A percentile compares a stretch with the other conserved stretches of the same genome.
Conservation (phyloP, 495 filamentous ascomycete genomes). For the Clohesyomyces aquaticus region DNA sequence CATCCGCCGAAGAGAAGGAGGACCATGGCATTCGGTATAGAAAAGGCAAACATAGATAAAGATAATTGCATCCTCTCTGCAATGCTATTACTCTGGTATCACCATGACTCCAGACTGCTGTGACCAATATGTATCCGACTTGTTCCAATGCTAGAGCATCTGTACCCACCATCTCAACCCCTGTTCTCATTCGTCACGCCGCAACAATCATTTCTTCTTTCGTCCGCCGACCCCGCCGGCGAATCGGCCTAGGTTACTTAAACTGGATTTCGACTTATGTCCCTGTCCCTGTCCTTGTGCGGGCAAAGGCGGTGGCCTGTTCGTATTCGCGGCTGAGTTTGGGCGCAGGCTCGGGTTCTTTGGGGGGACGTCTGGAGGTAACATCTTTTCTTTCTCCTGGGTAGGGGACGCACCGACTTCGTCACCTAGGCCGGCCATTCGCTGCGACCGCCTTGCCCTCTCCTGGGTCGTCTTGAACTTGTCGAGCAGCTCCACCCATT, state of each 20-base stretch:
- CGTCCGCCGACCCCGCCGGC: constrained; percentile 36
- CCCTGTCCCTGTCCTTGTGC: constrained; percentile 6
- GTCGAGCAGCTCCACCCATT: constrained; percentile 93
- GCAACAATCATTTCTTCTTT: constrained; percentile 29
- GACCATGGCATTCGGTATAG: constrained; percentile 40
- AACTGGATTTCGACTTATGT: constrained; percentile 31
- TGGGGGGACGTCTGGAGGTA: constrained; percentile 29
- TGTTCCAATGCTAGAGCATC: not conserved
- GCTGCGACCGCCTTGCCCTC: constrained; percentile 61
- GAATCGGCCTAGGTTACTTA: constrained; percentile 37
- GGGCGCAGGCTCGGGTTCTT: constrained; percentile 19
- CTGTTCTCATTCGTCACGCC: not conserved
- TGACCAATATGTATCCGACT: not conserved
- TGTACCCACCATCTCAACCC: not conserved
- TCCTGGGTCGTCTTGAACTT: constrained; percentile 94
- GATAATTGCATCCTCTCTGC: not conserved
- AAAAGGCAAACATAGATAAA: constrained; percentile 45
- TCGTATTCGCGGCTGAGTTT: constrained; percentile 7
- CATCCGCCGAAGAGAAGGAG: no score
- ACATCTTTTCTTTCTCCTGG: constrained; percentile 35
- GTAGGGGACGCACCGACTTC: constrained; percentile 23
- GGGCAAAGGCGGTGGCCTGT: constrained; percentile 1
- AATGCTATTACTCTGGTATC: constrained; percentile 1
- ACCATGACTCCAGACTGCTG: constrained; percentile 5
- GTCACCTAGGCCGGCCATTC: constrained; percentile 39